Base-by-base conservation (phyloP, 805 yeast species). In the Saccharomyces eubayanus region DNA sequence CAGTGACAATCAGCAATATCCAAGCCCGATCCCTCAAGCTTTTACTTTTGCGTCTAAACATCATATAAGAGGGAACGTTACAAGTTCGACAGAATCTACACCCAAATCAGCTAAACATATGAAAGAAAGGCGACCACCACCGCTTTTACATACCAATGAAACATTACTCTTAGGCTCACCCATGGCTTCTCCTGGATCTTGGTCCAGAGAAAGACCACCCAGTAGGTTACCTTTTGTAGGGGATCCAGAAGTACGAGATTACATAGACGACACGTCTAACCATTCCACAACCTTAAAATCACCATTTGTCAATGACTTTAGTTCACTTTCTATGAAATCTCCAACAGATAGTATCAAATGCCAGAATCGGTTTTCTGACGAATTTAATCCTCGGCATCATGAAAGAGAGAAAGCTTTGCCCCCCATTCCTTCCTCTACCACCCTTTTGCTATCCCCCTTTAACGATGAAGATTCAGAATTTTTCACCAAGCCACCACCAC, bases 71-170 rank as follows among this genome's bases (percentile, higher is more conserved):
- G 30, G 16, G n/a, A 46, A 46, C 20, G 28, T n/a, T 21, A 46
- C 48, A 14, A 20, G 30, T 14, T 29, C 28, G 8, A 16, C 21
- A 14, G 46, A 31, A 40, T 24, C 46, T 3, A 49, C 20, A 14
- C 29, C 29, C 24, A 28, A n/a, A 46, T 46, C 48, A 9, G 14
- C 29, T 9, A 46, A 28, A 21, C n/a, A 46, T n/a, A 21, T 27
- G n/a, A 28, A 28, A 12, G 47, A 28, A 14, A 59, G 62, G 48
- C 58, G 67, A 45, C 65, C 65, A 11, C 64, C 67, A 12, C 68
- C 70, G 1, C 54, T 57, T 11, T 21, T 58, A 6, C 55, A 16
- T 21, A 20, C 49, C 48, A 16, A 11, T 36, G 43, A 36, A 36
- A 16, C 43, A 36, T 16, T 36, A 9, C 43, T 6, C 24, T n/a